Conservation (phyloP, 768 basidiomycete species). For the Ramaria rubella region DNA sequence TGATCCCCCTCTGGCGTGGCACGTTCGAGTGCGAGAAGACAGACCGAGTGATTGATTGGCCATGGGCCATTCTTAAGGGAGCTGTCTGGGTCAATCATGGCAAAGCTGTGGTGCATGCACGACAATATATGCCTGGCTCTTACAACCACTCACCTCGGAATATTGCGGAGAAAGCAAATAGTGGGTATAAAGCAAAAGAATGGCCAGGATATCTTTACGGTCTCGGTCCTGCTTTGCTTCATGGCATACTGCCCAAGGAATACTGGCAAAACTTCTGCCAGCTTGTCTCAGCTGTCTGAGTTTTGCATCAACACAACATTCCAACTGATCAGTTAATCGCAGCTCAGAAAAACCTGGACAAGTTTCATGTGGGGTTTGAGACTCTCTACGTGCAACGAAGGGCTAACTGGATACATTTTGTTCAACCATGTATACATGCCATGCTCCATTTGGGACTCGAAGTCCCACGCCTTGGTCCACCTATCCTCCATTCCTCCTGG, state of each 20-base stretch:
- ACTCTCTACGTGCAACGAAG: slow-evolving; percentile 2
- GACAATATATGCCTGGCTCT: slow-evolving; percentile 31
- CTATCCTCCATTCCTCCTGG: background rate
- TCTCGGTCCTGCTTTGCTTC: slow-evolving; percentile 28
- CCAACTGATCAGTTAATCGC: background rate
- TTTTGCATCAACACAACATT: background rate
- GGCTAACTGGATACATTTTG: slow-evolving; percentile 5
- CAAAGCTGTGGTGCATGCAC: background rate
- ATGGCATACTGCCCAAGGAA: slow-evolving; percentile 19
- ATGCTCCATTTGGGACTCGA: slow-evolving; percentile 1
- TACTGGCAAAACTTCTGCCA: slow-evolving; percentile 19
- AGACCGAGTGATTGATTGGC: slow-evolving; percentile 25
- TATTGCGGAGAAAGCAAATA: slow-evolving; percentile 32
- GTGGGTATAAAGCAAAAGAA: slow-evolving; percentile 21
- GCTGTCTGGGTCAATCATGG: slow-evolving; percentile 33
- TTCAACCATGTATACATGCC: slow-evolving; percentile 1
- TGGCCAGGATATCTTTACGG: slow-evolving; percentile 20
- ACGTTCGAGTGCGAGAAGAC: slow-evolving; percentile 31
- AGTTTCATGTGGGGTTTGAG: background rate
- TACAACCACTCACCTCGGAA: slow-evolving; percentile 38
- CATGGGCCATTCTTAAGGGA: slow-evolving; percentile 24
- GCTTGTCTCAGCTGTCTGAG: background rate
- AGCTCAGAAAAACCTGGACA: background rate
- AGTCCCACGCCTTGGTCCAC: slow-evolving; percentile 3
- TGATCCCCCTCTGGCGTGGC: slow-evolving; percentile 27